Evolutionary conservation across 148 eudicot genomes (phyloP).

Genomic region (Pouteria glomerata): DNA sequence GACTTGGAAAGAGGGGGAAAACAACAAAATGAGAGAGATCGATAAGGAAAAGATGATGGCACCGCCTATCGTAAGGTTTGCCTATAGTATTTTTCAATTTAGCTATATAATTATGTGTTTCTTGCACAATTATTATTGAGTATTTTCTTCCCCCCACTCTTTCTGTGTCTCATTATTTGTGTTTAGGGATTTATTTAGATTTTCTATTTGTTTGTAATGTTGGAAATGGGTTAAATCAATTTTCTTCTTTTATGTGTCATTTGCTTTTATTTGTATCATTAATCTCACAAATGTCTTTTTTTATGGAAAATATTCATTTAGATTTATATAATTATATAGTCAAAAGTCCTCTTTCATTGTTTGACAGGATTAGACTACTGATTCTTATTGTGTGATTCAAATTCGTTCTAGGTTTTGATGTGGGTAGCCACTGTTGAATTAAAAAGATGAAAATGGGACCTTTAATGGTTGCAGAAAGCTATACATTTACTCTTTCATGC

Average conservation of each 20-base stretch:
- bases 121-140: too few relatives aligned
- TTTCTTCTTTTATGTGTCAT: too few relatives aligned
- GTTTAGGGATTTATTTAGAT: background rate
- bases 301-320: background rate
- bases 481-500: background rate
- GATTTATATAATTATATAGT: too few relatives aligned
- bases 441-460: background rate
- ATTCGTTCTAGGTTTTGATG: background rate
- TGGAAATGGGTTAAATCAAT: background rate
- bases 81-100: background rate
- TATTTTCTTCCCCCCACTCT: too few relatives aligned
- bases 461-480: background rate
- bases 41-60: slow-evolving; percentile 55
- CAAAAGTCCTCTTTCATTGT: background rate
- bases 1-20: slow-evolving; percentile 69
- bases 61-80: slow-evolving; percentile 60
- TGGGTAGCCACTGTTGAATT: background rate
- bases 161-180: too few relatives aligned
- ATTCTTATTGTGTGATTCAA: slow-evolving; percentile 5
- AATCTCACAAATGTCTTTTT: too few relatives aligned
- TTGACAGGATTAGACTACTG: background rate
- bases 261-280: too few relatives aligned
- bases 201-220: background rate
- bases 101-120: too few relatives aligned
- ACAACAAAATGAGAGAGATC: slow-evolving; percentile 63